Conservation (phyloP, 345 rosid genomes). For the Hibiscus tridactylites region DNA sequence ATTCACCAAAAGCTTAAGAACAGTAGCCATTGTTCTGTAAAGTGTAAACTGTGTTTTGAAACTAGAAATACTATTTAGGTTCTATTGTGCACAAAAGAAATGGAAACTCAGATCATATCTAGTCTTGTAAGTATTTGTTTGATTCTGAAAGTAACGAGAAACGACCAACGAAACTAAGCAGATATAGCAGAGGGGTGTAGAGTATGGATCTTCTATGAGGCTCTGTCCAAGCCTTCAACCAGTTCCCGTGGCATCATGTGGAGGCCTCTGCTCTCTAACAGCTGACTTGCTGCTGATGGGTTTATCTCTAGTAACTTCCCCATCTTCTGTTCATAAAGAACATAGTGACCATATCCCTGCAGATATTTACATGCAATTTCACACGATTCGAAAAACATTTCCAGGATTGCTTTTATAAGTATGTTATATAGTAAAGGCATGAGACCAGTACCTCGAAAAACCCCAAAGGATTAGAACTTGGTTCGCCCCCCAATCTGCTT, state of each 20-base stretch:
- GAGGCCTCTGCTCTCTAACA: constrained; percentile 49
- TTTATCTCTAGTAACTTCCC: too few species aligned
- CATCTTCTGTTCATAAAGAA: too few species aligned
- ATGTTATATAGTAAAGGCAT: background rate
- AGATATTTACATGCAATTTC: constrained; percentile 2
- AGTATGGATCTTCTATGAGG: background rate
- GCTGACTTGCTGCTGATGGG: constrained; percentile 19
- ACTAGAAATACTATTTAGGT: background rate
- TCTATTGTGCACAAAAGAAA: background rate
- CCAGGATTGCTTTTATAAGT: background rate
- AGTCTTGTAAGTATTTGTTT: background rate
- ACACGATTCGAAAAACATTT: background rate
- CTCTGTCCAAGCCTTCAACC: constrained; percentile 19
- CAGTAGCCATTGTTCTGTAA: background rate
- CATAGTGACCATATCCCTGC: background rate
- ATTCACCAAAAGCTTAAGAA: background rate
- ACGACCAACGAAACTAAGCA: background rate
- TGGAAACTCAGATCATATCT: background rate
- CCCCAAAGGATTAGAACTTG: too few species aligned
- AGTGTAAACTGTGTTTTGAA: background rate
- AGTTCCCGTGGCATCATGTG: constrained; percentile 34
- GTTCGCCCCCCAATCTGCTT: background rate
- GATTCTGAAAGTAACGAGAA: background rate
- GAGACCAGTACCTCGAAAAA: too few species aligned
- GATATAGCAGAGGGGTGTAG: background rate